Conservation (phyloP, 208 protist species). For the Crithidia acanthocephali region DNA sequence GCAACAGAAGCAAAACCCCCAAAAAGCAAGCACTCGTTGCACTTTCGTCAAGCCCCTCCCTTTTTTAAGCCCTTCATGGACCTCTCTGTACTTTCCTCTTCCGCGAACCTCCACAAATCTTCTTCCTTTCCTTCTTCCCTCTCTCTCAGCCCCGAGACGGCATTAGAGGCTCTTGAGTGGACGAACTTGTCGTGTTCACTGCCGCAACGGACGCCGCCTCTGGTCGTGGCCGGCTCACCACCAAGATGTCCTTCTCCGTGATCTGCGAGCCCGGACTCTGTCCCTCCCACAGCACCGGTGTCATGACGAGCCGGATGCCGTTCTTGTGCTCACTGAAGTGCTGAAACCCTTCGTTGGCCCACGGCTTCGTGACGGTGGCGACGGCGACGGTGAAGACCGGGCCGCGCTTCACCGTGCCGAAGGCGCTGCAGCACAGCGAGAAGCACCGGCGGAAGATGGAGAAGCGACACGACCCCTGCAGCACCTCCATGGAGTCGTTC, state of each 20-base stretch:
- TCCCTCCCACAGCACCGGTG: slow-evolving; percentile 61
- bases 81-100: neutral
- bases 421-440: slow-evolving; percentile 60
- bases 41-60: neutral
- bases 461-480: slow-evolving; percentile 75
- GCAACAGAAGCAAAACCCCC: too few relatives aligned
- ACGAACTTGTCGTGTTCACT: neutral
- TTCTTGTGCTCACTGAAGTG: slow-evolving; percentile 62
- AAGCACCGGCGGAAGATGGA: slow-evolving; percentile 59
- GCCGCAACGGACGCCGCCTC: neutral
- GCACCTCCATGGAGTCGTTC: slow-evolving; percentile 60
- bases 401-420: slow-evolving; percentile 45
- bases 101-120: neutral
- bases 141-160: neutral
- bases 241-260: slow-evolving; percentile 63
- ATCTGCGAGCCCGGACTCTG: slow-evolving; percentile 52
- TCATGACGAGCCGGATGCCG: slow-evolving; percentile 67
- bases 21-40: too few relatives aligned
- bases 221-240: slow-evolving; percentile 48
- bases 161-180: neutral
- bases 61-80: too few relatives aligned
- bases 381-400: slow-evolving; percentile 71
- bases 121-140: neutral
- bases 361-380: slow-evolving; percentile 50
- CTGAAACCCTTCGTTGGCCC: slow-evolving; percentile 50